Evolutionary conservation across 345 rosid species (phyloP), one percentile per base, ranked within the genome.

Genomic region (Pugionium cornutum): DNA sequence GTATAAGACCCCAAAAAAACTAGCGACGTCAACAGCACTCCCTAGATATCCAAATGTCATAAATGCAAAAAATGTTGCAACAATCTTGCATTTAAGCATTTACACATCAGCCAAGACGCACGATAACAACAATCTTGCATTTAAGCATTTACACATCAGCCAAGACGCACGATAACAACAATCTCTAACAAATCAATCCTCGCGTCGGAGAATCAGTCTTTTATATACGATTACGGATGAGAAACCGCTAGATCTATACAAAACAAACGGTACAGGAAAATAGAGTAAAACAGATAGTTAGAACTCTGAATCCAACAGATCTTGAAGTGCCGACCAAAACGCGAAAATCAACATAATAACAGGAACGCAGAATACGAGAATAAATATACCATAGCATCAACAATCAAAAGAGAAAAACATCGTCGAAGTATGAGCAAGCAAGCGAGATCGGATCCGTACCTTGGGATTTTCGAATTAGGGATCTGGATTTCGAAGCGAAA

Each of bases 211-310:
- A 36, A 36, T 1, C 6, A 36, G 40, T 36, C 40, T 6, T 36
- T 18, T 1, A 27, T 7, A 39, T 63, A 47, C 29, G 25, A 5
- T 45, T 45, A 6, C 49, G 6, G 7, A 4, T 50, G 69, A 47
- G 63, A 69, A 32, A 66, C 6, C 3, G 34, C 55, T 53, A 63
- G 76, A 84, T 78, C 75, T 30, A 63, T 18, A 7, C 5, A 64
- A 11, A 55, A 9, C 45, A 25, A 50, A 61, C 29, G 47, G 3
- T 42, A 69, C 45, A 31, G 26, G 2, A 28, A 25, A 36, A 45
- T 4, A 9, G 32, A 27, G 53, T 29, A 4, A 10, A 37, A 39
- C 28, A 9, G 9, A 37, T n/a, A 27, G n/a, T 41, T 3, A 25
- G 18, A 34, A 52, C 9, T 43, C 56, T 31, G 33, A 58, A 73